phyloP scores from a whole-genome alignment of 2,329 filamentous ascomycete genomes.

The Fusarium neocosmosporiellum region DNA sequence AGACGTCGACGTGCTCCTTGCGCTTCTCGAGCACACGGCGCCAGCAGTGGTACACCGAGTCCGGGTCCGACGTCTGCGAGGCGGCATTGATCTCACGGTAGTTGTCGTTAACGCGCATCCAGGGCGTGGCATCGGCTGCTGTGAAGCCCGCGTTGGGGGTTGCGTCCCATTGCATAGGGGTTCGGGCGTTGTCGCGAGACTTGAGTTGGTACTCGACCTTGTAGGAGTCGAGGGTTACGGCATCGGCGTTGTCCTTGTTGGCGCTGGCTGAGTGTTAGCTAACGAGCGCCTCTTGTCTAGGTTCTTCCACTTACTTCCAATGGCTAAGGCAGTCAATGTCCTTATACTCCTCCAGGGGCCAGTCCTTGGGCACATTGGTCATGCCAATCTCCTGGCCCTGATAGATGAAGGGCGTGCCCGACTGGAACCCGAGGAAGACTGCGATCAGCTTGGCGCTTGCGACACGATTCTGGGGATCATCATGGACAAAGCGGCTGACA shows the following conservation, averaged over 20 bases:
- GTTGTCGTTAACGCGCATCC: constrained; percentile 77
- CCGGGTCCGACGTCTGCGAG: constrained; percentile 58
- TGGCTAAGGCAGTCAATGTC: constrained; percentile 71
- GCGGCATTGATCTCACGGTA: constrained; percentile 72
- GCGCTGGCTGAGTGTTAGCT: constrained; percentile 41
- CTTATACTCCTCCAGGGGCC: constrained; percentile 74
- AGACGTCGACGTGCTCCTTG: constrained; percentile 69
- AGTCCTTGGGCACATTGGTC: constrained; percentile 70
- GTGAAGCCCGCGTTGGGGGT: constrained; percentile 74
- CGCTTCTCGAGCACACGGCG: constrained; percentile 67
- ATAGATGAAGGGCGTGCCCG: constrained; percentile 75
- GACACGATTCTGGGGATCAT: constrained; percentile 60
- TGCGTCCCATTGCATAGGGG: constrained; percentile 78
- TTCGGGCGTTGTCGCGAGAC: constrained; percentile 76
- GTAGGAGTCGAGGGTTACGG: constrained; percentile 50
- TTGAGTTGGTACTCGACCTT: constrained; percentile 65
- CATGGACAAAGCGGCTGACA: constrained; percentile 66
- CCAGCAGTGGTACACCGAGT: constrained; percentile 72
- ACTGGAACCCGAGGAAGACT: constrained; percentile 65
- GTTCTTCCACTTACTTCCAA: constrained; percentile 53
- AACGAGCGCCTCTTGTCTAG: not conserved
- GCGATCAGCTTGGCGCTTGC: constrained; percentile 70
- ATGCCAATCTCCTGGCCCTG: constrained; percentile 78
- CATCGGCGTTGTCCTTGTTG: constrained; percentile 53
- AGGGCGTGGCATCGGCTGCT: constrained; percentile 61